phyloP scores from a whole-genome alignment of 2,329 filamentous ascomycete species.

The Colletotrichum chrysophilum region DNA sequence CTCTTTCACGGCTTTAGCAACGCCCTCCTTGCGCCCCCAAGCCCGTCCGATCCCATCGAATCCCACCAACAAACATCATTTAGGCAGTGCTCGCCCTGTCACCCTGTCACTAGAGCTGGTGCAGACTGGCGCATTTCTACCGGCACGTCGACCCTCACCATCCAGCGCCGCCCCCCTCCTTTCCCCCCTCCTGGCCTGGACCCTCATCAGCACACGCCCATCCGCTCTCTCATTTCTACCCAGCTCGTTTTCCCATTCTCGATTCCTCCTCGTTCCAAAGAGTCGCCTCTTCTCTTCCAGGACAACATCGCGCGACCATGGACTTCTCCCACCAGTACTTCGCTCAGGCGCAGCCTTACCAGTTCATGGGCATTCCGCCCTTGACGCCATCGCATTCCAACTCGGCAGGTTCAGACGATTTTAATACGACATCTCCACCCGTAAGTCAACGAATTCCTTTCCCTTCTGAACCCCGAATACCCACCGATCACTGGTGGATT shows the following conservation, averaged over 20 bases:
- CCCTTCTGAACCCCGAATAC: constrained; percentile 26
- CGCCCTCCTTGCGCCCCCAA: not conserved
- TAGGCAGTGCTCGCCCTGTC: constrained; percentile 1
- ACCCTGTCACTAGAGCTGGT: not conserved
- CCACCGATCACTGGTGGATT: constrained; percentile 28
- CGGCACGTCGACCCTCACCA: constrained; percentile 8
- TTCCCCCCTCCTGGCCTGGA: not conserved
- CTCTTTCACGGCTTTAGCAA: not conserved
- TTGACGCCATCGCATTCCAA: constrained; percentile 62
- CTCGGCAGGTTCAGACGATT: constrained; percentile 60
- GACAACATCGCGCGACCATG: constrained; percentile 40
- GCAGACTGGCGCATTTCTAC: not conserved
- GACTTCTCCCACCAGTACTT: constrained; percentile 61
- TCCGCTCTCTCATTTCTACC: not conserved
- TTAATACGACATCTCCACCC: constrained; percentile 58
- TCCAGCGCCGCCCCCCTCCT: not conserved
- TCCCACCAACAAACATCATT: not conserved
- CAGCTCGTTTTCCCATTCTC: not conserved
- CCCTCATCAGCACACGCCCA: constrained; percentile 18
- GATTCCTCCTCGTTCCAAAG: not conserved
- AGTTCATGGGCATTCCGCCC: constrained; percentile 59
- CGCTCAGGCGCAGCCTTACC: constrained; percentile 53
- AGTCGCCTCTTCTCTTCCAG: not conserved
- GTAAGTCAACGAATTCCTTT: constrained; percentile 43
- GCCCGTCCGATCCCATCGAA: not conserved